phyloP scores from a whole-genome alignment of 371 early-diverging fungal genomes.

The Mortierella sp. region DNA sequence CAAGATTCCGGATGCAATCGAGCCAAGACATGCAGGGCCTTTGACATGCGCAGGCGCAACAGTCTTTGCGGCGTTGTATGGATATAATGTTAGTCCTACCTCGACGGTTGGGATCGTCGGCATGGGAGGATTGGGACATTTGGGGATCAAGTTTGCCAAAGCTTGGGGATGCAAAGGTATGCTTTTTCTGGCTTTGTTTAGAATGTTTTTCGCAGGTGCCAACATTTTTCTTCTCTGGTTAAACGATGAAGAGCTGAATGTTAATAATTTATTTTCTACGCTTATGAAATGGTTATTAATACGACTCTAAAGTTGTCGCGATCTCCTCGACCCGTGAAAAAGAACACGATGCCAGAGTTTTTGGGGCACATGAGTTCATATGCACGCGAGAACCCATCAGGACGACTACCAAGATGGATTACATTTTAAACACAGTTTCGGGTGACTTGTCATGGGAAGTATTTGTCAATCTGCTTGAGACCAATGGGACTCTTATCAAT shows the following conservation, averaged over 20 bases:
- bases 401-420: slow-evolving; percentile 57
- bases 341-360: slow-evolving; percentile 69
- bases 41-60: slow-evolving; percentile 78
- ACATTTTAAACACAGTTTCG: slow-evolving; percentile 62
- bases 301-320: slow-evolving; percentile 36
- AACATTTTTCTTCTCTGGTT: not conserved
- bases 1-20: slow-evolving; percentile 65
- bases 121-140: slow-evolving; percentile 79
- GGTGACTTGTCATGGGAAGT: slow-evolving; percentile 59
- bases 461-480: slow-evolving; percentile 51
- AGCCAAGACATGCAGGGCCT: slow-evolving; percentile 65
- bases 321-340: slow-evolving; percentile 58
- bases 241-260: not conserved
- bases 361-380: slow-evolving; percentile 74
- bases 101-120: slow-evolving; percentile 72
- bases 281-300: too few relatives aligned
- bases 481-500: slow-evolving; percentile 62
- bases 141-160: slow-evolving; percentile 74
- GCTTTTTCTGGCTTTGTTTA: too few relatives aligned
- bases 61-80: slow-evolving; percentile 65
- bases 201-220: too few relatives aligned
- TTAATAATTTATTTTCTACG: too few relatives aligned
- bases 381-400: slow-evolving; percentile 56
- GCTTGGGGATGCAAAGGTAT: slow-evolving; percentile 70
- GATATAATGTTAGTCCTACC: slow-evolving; percentile 60